Conservation (phyloP, 2,329 filamentous ascomycete genomes). For the Phialemoniopsis sp. region DNA sequence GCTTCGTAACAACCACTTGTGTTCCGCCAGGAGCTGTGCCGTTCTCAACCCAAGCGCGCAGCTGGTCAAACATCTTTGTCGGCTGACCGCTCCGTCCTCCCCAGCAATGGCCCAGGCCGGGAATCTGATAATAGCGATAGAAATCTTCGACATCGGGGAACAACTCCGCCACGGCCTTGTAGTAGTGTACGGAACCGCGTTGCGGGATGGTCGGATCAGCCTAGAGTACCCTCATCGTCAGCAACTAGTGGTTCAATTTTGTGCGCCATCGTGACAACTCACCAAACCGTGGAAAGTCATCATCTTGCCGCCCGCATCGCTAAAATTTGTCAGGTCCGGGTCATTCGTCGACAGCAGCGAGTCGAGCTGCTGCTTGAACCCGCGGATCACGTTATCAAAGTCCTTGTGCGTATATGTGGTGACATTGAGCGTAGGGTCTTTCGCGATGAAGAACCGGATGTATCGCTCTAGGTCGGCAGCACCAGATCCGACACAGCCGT, state of each 20-base stretch:
- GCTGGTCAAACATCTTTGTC: conserved; percentile 15
- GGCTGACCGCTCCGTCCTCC: conserved; percentile 20
- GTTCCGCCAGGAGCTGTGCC: conserved; percentile 7
- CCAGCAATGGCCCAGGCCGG: conserved; percentile 25
- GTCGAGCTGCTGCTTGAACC: background rate
- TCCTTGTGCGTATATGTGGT: background rate
- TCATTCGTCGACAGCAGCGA: conserved; percentile 11
- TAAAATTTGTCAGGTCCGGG: conserved; percentile 39
- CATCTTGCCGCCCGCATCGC: conserved; percentile 38
- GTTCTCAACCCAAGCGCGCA: conserved; percentile 21
- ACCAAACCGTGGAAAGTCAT: conserved; percentile 40
- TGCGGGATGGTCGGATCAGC: conserved; percentile 11
- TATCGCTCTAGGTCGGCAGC: conserved; percentile 1
- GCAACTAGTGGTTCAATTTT: too few species aligned
- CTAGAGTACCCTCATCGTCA: background rate
- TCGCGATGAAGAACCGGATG: background rate
- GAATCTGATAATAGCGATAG: conserved; percentile 22
- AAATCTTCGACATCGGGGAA: conserved; percentile 18
- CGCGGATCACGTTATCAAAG: conserved; percentile 2
- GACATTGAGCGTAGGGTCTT: background rate
- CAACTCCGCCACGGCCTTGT: conserved; percentile 11
- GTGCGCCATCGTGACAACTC: too few species aligned
- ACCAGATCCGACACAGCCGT: background rate
- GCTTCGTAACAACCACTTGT: too few species aligned
- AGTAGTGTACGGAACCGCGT: conserved; percentile 12